A percentile compares a stretch with the other conserved stretches of the same genome.
Evolutionary conservation across 2,329 filamentous ascomycete species (phyloP).

Genomic region (Colletotrichum eleusines): DNA sequence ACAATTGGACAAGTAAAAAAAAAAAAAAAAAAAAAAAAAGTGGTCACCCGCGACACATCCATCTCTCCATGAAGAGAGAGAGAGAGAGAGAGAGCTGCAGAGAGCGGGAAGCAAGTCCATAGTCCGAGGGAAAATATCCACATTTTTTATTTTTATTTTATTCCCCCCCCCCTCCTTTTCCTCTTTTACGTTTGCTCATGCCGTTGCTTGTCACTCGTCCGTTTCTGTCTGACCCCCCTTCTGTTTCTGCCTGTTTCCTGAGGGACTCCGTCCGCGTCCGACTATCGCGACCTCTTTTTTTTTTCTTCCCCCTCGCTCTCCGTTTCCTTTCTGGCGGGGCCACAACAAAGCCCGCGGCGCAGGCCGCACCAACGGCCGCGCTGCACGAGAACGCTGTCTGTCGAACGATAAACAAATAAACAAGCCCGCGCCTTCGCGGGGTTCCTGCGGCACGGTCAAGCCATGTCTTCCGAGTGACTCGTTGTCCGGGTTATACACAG

Average conservation of each 20-base stretch:
- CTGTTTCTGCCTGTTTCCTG: not conserved
- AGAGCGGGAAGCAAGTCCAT: not conserved
- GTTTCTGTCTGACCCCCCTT: not conserved
- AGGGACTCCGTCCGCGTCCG: not conserved
- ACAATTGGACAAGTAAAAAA: too few relatives aligned
- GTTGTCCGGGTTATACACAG: conserved; percentile 31
- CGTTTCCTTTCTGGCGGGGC: conserved; percentile 1
- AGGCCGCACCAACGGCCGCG: conserved; percentile 38
- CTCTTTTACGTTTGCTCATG: not conserved
- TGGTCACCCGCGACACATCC: not conserved
- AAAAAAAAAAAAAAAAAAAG: too few relatives aligned
- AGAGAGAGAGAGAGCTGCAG: too few relatives aligned
- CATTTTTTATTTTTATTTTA: not conserved
- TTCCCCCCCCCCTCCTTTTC: too few relatives aligned
- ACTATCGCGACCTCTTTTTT: conserved; percentile 1
- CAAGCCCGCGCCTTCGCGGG: not conserved
- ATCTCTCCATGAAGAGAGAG: not conserved
- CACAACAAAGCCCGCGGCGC: conserved; percentile 18
- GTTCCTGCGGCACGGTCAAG: not conserved
- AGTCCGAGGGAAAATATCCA: too few relatives aligned
- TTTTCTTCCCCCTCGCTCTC: not conserved
- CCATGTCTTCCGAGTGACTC: not conserved
- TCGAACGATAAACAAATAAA: conserved; percentile 35
- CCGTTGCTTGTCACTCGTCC: not conserved
- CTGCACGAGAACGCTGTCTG: conserved; percentile 29